Conservation (phyloP, 768 basidiomycete genomes). For the Phaeotremella fagi region DNA sequence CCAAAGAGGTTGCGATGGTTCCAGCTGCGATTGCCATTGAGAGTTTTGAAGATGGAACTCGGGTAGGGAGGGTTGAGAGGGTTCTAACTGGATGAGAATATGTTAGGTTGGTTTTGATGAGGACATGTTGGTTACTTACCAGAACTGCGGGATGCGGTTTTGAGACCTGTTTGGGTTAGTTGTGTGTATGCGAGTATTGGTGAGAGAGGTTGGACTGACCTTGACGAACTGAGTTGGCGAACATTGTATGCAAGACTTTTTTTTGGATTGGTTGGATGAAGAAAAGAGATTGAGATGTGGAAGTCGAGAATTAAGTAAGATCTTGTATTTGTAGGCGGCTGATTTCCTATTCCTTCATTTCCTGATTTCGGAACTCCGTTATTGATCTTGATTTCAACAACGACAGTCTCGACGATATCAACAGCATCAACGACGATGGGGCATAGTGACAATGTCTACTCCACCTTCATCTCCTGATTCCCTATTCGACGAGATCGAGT, state of each 20-base stretch:
- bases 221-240: constrained; percentile 32
- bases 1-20: constrained; percentile 24
- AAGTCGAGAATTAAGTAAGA: neutral
- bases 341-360: too few relatives aligned
- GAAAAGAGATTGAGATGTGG: neutral
- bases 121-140: constrained; percentile 20
- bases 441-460: too few relatives aligned
- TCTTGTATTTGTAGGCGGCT: constrained; percentile 1
- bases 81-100: constrained; percentile 17
- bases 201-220: constrained; percentile 24
- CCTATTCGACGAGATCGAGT: neutral
- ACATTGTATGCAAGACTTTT: constrained; percentile 25
- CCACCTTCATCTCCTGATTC: neutral
- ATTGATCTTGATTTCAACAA: too few relatives aligned
- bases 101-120: neutral
- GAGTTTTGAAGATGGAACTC: constrained; percentile 13
- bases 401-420: too few relatives aligned
- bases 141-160: constrained; percentile 37
- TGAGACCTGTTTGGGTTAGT: constrained; percentile 29
- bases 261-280: neutral
- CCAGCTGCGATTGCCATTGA: constrained; percentile 24
- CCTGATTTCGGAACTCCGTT: too few relatives aligned
- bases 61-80: constrained; percentile 31
- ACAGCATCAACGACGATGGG: too few relatives aligned
- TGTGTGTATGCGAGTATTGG: too few relatives aligned